Base-by-base conservation (phyloP, 768 basidiomycete genomes). In the Clitopilus hobsonii region DNA sequence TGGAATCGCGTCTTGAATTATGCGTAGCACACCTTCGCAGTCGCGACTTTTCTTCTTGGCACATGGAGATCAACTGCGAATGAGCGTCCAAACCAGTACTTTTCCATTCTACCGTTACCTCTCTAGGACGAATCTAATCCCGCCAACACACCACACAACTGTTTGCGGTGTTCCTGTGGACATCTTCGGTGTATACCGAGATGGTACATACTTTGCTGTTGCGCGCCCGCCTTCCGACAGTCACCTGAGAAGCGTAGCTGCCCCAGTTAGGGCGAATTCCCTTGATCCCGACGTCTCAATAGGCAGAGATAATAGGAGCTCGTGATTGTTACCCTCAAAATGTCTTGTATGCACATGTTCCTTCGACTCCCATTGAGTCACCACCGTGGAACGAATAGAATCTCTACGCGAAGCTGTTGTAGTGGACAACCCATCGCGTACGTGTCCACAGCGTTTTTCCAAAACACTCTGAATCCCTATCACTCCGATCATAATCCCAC, bases 81-180 rank as follows among this genome's bases (percentile, higher is more conserved):
- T 11, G 32, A 36, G 13, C 32, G 32, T 36, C n/a, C 32, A 14
- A 36, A 14, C 32, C 32, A 4, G n/a, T n/a, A n/a, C n/a, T n/a
- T n/a, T n/a, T 36, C 13, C 32, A 36, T 36, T 36, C 8, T n/a
- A 36, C 13, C 32, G 32, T 14, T 3, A 11, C n/a, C 32, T 36
- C 13, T 36, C 18, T 20, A 23, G 41, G 41, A 6, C 22, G 41
- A 45, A 45, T 45, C 41, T 45, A 45, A 45, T 18, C 41, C 41
- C 41, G 22, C 41, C 41, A 45, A 16, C n/a, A 16, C 41, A 45
- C 41, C 41, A 16, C 22, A 23, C 41, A 45, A 45, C 22, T 45
- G 41, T 45, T 45, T 16, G 41, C n/a, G 41, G 41, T 45, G 41
- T 45, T 45, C 41, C 41, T 45, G 41, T 45, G 41, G 41, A 45